A percentile compares a stretch with the other conserved stretches of the same genome.
Evolutionary conservation across 495 filamentous ascomycete species (phyloP).

Genomic region (Podospora conica): DNA sequence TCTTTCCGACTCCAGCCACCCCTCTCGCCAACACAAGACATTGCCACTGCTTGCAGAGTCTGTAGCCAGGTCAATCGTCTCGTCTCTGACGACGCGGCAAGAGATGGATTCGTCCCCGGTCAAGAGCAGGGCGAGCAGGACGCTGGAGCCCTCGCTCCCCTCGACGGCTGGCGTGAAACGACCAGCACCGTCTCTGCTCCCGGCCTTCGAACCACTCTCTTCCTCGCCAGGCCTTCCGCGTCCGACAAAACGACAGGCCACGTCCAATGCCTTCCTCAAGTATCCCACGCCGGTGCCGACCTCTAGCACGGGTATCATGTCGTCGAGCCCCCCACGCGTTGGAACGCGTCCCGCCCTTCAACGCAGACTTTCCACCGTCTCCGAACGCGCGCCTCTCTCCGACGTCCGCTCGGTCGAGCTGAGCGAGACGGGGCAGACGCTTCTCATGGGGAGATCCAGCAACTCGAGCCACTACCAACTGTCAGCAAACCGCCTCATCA

Average conservation of each 20-base stretch:
- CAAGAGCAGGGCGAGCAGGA: slow-evolving; percentile 7
- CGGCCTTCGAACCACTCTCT: slow-evolving; percentile 87
- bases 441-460: slow-evolving; percentile 87
- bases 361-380: slow-evolving; percentile 60
- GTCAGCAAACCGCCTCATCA: slow-evolving; percentile 84
- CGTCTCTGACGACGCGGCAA: neutral
- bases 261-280: slow-evolving; percentile 45
- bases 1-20: neutral
- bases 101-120: slow-evolving; percentile 31
- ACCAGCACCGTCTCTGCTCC: slow-evolving; percentile 72
- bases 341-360: slow-evolving; percentile 50
- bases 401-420: slow-evolving; percentile 75
- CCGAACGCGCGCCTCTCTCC: slow-evolving; percentile 79
- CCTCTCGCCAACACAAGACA: neutral
- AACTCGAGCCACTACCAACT: slow-evolving; percentile 88
- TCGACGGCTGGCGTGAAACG: slow-evolving; percentile 64
- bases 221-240: slow-evolving; percentile 80
- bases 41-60: neutral
- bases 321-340: slow-evolving; percentile 71
- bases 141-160: slow-evolving; percentile 35
- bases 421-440: slow-evolving; percentile 70
- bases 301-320: slow-evolving; percentile 85
- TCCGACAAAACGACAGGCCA: slow-evolving; percentile 62
- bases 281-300: slow-evolving; percentile 92
- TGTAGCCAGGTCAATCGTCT: neutral